Evolutionary conservation across 257 asterid genomes (phyloP).

Genomic region (Nicotiana otophora): DNA sequence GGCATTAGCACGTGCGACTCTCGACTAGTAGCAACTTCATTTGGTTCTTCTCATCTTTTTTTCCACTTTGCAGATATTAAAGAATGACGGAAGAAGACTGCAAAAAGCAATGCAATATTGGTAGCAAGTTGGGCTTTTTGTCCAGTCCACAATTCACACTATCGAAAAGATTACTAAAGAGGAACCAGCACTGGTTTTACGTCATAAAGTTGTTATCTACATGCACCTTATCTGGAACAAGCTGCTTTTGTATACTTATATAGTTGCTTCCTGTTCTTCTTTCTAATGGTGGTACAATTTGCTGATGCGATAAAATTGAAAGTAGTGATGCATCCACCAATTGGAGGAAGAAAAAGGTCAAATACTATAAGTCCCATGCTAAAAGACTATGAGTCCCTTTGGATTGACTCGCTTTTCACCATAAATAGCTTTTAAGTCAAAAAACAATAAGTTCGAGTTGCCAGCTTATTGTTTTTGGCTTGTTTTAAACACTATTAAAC

Average conservation of each 20-base stretch:
- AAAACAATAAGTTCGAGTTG: too few relatives aligned
- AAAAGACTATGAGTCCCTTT: too few relatives aligned
- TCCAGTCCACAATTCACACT: neutral
- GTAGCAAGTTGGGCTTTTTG: neutral
- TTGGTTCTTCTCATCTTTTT: neutral
- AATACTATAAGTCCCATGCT: too few relatives aligned
- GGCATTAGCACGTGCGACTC: slow-evolving; percentile 19
- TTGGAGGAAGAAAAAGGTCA: neutral
- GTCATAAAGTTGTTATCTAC: slow-evolving; percentile 7
- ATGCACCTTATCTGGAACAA: slow-evolving; percentile 8
- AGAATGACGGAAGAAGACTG: slow-evolving; percentile 4
- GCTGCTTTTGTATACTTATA: neutral
- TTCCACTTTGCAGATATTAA: neutral
- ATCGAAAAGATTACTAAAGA: neutral
- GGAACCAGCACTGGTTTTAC: neutral
- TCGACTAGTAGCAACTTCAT: neutral
- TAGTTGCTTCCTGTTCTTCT: neutral
- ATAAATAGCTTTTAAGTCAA: too few relatives aligned
- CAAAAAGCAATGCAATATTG: neutral
- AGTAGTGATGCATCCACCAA: neutral
- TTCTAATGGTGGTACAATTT: neutral
- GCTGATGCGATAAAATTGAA: neutral
- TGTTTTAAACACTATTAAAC: too few relatives aligned
- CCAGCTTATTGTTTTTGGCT: too few relatives aligned
- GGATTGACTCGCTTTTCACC: too few relatives aligned